These are phyloP conservation scores for Albugo candida DNA, from an alignment of 352 stramenopile species.

Conservation along the genomic window DNA sequence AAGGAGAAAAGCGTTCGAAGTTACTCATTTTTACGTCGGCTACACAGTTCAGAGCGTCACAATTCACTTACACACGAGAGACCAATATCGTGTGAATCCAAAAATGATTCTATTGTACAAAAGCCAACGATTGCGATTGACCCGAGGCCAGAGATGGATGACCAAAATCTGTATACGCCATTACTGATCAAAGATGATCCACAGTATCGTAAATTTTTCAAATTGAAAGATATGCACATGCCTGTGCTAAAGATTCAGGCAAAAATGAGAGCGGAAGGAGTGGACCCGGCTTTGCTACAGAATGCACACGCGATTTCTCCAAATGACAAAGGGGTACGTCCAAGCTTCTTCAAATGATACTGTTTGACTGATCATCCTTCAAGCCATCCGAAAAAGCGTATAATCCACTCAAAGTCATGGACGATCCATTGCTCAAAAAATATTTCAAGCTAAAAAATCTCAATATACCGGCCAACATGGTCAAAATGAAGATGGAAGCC, in stretches of 20 bases:
- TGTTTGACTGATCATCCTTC: neutral
- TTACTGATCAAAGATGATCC: conserved; percentile 53
- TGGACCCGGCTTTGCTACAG: conserved; percentile 39
- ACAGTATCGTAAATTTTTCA: conserved; percentile 64
- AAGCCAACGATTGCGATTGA: neutral
- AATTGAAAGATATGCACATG: conserved; percentile 65
- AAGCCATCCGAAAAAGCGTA: conserved; percentile 49
- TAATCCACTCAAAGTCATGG: conserved; percentile 37
- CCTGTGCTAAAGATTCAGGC: conserved; percentile 51
- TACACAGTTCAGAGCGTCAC: too few relatives aligned
- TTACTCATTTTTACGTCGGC: too few relatives aligned
- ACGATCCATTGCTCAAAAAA: conserved; percentile 67
- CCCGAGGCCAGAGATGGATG: neutral
- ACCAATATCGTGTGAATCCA: neutral
- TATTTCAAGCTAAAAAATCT: conserved; percentile 78
- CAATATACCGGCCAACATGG: conserved; percentile 61
- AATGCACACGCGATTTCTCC: conserved; percentile 45
- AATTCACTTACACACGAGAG: too few relatives aligned
- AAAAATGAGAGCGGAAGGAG: conserved; percentile 60
- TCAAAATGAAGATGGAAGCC: conserved; percentile 76
- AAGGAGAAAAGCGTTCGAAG: neutral
- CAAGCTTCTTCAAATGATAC: neutral
- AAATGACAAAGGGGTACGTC: conserved; percentile 52
- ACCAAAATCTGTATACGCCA: conserved; percentile 20
- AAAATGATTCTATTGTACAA: neutral